Evolutionary conservation across 345 rosid genomes (phyloP).

Genomic region (Hibiscus trionum): DNA sequence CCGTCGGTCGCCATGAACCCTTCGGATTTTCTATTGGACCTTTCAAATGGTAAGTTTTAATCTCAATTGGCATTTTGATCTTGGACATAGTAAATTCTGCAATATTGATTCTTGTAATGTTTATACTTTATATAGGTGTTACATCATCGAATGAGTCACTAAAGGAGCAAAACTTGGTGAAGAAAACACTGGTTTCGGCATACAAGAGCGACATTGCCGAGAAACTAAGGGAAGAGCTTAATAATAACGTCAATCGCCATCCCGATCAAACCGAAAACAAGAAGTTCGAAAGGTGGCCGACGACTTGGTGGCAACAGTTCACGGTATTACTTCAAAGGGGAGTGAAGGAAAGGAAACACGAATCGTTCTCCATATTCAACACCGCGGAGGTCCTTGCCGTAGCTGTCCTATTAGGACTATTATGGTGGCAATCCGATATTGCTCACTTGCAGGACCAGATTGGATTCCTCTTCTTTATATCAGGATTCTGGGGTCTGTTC

Average conservation of each 20-base stretch:
- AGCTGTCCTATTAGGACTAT: conserved; percentile 27
- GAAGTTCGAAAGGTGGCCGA: conserved; percentile 24
- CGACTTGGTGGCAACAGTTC: conserved; percentile 57
- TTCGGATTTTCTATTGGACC: conserved; percentile 46
- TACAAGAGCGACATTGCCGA: conserved; percentile 12
- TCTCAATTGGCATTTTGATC: background rate
- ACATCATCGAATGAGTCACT: conserved; percentile 17
- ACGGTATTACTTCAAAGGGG: conserved; percentile 21
- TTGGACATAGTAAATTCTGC: background rate
- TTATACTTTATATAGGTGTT: conserved; percentile 18
- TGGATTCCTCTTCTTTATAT: conserved; percentile 59
- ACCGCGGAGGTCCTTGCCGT: conserved; percentile 28
- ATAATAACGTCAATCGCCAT: background rate
- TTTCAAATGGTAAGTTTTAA: conserved; percentile 36
- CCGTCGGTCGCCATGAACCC: conserved; percentile 53
- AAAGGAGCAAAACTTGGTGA: conserved; percentile 8
- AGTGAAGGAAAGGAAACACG: conserved; percentile 43
- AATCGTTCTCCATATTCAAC: conserved; percentile 30
- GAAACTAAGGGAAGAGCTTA: conserved; percentile 24
- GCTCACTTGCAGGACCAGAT: conserved; percentile 62
- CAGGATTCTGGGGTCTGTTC: conserved; percentile 60
- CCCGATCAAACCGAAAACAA: conserved; percentile 7
- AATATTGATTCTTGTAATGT: background rate
- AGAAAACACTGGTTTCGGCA: background rate
- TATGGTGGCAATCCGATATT: conserved; percentile 42